These are phyloP conservation scores for Gliomastix tumulicola DNA, from an alignment of 2,329 filamentous ascomycete species.

Conservation along the genomic window DNA sequence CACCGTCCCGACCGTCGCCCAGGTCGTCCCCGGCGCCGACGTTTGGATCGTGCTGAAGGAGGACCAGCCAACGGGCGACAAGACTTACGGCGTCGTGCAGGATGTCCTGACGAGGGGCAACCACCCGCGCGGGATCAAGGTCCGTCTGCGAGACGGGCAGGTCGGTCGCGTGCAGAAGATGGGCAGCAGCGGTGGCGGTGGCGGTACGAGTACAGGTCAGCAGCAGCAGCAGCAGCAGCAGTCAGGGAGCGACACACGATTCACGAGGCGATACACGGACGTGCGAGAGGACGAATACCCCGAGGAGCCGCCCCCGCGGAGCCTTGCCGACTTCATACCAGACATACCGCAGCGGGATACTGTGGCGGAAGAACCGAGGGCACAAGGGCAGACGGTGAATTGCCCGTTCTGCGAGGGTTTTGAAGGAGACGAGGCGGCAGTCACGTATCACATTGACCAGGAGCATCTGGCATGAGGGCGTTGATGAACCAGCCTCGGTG, in stretches of 20 bases:
- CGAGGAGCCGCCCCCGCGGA: slow-evolving; percentile 29
- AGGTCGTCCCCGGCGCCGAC: slow-evolving; percentile 52
- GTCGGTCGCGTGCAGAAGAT: slow-evolving; percentile 69
- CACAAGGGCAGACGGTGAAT: slow-evolving; percentile 13
- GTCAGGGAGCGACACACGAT: slow-evolving; percentile 10
- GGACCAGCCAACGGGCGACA: slow-evolving; percentile 67
- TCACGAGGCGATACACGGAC: slow-evolving; percentile 23
- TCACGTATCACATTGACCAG: slow-evolving; percentile 56
- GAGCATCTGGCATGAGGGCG: slow-evolving; percentile 17
- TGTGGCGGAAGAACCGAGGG: slow-evolving; percentile 2
- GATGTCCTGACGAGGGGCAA: slow-evolving; percentile 66
- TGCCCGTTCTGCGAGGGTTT: slow-evolving; percentile 64
- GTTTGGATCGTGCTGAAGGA: slow-evolving; percentile 72
- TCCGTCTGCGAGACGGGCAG: slow-evolving; percentile 62
- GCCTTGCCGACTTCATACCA: slow-evolving; percentile 40
- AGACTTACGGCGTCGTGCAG: slow-evolving; percentile 59
- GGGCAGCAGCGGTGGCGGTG: slow-evolving; percentile 7
- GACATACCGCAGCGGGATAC: slow-evolving; percentile 23
- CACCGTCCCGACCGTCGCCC: slow-evolving; percentile 35
- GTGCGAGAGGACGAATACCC: slow-evolving; percentile 27
- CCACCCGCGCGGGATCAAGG: slow-evolving; percentile 74
- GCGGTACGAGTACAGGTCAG: not conserved
- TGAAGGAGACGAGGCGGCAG: slow-evolving; percentile 61
- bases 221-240: not conserved
- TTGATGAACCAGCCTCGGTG: too few species aligned